Evolutionary conservation across 129 eudicot species (phyloP).

Genomic region (Saussurea involucrata): DNA sequence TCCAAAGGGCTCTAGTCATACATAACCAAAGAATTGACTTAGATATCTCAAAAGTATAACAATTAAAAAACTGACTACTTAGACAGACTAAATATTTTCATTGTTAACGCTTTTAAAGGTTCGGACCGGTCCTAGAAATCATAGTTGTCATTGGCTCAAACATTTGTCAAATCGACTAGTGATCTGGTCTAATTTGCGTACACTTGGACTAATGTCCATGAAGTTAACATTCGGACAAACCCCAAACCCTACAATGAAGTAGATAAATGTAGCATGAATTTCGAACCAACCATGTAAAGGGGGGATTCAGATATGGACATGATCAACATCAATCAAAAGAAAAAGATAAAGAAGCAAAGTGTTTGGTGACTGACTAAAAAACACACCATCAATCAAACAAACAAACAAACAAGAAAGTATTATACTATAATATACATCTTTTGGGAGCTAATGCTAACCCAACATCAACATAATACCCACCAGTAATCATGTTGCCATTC

Average conservation of each 20-base stretch:
- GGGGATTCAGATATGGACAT: not conserved
- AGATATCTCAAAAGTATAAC: too few species aligned
- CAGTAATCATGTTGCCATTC: constrained; percentile 25
- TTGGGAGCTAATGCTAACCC: constrained; percentile 18
- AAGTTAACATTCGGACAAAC: not conserved
- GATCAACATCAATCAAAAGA: not conserved
- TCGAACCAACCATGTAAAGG: not conserved
- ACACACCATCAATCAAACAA: constrained; percentile 27
- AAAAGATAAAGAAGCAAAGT: not conserved
- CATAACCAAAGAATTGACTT: too few species aligned
- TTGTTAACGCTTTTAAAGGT: too few species aligned
- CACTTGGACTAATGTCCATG: not conserved
- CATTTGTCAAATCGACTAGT: too few species aligned
- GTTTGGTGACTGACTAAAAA: not conserved
- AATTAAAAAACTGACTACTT: too few species aligned
- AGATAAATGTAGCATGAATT: not conserved
- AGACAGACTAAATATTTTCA: too few species aligned
- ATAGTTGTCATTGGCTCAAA: too few species aligned
- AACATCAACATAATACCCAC: constrained; percentile 4
- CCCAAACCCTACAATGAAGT: not conserved
- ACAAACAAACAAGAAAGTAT: constrained; percentile 28
- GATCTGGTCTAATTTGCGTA: too few species aligned
- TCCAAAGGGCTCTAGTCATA: too few species aligned
- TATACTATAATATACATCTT: constrained; percentile 36
- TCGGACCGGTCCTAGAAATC: too few species aligned